phyloP scores from a whole-genome alignment of 2,329 filamentous ascomycete genomes.

The Pyricularia grisea region DNA sequence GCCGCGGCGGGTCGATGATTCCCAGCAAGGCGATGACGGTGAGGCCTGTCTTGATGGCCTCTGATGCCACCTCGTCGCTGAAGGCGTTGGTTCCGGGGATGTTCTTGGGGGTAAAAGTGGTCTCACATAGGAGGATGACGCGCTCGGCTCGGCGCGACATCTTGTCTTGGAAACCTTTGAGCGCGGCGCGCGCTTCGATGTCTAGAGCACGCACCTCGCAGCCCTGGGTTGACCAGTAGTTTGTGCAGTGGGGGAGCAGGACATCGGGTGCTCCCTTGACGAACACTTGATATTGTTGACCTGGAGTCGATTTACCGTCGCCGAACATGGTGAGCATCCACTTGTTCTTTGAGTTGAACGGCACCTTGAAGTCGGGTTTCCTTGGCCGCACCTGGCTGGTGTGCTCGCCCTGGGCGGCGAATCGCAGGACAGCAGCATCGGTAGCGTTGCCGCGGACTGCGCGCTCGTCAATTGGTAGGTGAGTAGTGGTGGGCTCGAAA shows the following conservation, averaged over 20 bases:
- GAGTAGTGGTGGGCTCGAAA: constrained; percentile 56
- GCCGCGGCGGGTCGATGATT: constrained; percentile 68
- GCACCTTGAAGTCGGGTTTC: constrained; percentile 57
- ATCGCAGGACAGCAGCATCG: constrained; percentile 63
- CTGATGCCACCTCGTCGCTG: constrained; percentile 45
- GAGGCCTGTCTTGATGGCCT: constrained; percentile 46
- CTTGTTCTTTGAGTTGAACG: constrained; percentile 79
- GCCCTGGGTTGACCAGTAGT: constrained; percentile 46
- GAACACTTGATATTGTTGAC: constrained; percentile 41
- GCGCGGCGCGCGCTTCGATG: constrained; percentile 27
- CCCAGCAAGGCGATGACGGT: constrained; percentile 66
- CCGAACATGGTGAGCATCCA: constrained; percentile 62
- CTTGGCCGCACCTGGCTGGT: constrained; percentile 50
- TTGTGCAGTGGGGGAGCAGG: constrained; percentile 52
- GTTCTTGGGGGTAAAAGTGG: constrained; percentile 25
- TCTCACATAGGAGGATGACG: constrained; percentile 57
- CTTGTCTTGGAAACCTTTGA: constrained; percentile 53
- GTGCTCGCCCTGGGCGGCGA: constrained; percentile 55
- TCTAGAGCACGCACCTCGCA: constrained; percentile 38
- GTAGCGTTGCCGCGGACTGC: constrained; percentile 68
- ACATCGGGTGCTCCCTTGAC: constrained; percentile 75
- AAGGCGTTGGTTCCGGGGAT: constrained; percentile 36
- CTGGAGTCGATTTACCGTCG: constrained; percentile 25
- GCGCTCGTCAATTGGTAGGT: constrained; percentile 49
- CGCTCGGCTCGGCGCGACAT: constrained; percentile 62